Conservation (phyloP, 371 early-diverging fungal genomes). For the Capillidium heterosporum region DNA sequence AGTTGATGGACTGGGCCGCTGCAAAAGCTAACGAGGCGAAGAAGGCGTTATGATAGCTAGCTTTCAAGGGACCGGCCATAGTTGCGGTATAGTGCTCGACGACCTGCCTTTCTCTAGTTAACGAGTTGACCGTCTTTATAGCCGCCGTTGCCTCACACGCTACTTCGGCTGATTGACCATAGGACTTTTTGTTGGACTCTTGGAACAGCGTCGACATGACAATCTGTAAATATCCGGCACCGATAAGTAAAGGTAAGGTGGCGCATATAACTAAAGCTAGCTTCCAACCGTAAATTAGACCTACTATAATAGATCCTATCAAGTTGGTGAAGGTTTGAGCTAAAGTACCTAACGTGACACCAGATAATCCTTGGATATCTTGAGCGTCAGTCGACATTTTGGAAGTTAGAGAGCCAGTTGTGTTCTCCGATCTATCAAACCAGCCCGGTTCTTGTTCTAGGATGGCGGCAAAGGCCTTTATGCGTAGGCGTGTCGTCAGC, state of each 20-base stretch:
- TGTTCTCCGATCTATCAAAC: constrained; percentile 64
- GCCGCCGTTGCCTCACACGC: constrained; percentile 20
- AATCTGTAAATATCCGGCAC: constrained; percentile 7
- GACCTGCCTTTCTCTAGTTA: constrained; percentile 56
- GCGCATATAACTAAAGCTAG: constrained; percentile 37
- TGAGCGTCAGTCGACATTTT: constrained; percentile 62
- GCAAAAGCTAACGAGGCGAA: constrained; percentile 38
- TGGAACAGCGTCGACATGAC: constrained; percentile 13
- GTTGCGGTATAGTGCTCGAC: constrained; percentile 25
- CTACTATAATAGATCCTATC: constrained; percentile 19
- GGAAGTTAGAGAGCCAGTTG: constrained; percentile 65
- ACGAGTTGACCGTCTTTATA: constrained; percentile 68
- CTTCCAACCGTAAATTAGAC: constrained; percentile 41
- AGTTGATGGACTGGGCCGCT: constrained; percentile 33
- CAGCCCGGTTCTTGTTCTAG: constrained; percentile 68
- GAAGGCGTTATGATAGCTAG: constrained; percentile 29
- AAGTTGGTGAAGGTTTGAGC: constrained; percentile 8
- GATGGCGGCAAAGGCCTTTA: constrained; percentile 29
- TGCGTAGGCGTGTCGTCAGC: constrained; percentile 38
- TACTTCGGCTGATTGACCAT: constrained; percentile 44
- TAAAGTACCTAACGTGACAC: constrained; percentile 8
- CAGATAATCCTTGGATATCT: constrained; percentile 28
- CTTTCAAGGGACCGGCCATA: constrained; percentile 37
- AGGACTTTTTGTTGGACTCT: constrained; percentile 36
- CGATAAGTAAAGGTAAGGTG: constrained; percentile 26